Percentiles rank a stretch among this genome's conserved stretches.
These are phyloP conservation scores for Aspergillus amoenus DNA, from an alignment of 2,329 filamentous ascomycete species.

Conservation along the genomic window DNA sequence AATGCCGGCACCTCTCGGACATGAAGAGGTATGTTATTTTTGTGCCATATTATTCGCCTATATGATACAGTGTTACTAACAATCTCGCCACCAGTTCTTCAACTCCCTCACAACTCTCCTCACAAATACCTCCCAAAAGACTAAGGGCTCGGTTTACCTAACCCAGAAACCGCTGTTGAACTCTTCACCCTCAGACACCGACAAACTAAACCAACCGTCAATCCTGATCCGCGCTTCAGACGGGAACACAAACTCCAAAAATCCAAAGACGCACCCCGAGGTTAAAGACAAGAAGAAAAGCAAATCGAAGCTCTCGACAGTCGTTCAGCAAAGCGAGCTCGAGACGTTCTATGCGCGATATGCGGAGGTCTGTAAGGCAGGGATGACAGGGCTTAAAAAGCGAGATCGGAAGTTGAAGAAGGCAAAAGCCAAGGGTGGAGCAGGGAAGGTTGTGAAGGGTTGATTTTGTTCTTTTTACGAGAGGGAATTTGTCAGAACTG, in stretches of 20 bases:
- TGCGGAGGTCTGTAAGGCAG: constrained; percentile 84
- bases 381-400: constrained; percentile 89
- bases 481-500: neutral
- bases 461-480: constrained; percentile 8
- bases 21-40: constrained; percentile 40
- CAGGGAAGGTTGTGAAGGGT: constrained; percentile 32
- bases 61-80: neutral
- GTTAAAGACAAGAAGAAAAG: constrained; percentile 30
- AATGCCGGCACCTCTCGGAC: constrained; percentile 39
- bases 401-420: constrained; percentile 80
- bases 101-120: constrained; percentile 40
- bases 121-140: constrained; percentile 36
- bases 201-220: constrained; percentile 54
- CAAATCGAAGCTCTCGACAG: constrained; percentile 75
- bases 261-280: constrained; percentile 36
- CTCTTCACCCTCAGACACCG: constrained; percentile 9
- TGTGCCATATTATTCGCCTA: neutral
- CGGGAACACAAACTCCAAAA: constrained; percentile 59
- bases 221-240: constrained; percentile 83
- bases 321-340: constrained; percentile 73
- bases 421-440: constrained; percentile 58
- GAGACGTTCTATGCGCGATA: constrained; percentile 82
- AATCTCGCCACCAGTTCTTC: constrained; percentile 40
- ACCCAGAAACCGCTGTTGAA: constrained; percentile 42
- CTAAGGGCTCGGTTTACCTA: constrained; percentile 46